Conservation (phyloP, 345 rosid genomes). For the Aegle marmelos region DNA sequence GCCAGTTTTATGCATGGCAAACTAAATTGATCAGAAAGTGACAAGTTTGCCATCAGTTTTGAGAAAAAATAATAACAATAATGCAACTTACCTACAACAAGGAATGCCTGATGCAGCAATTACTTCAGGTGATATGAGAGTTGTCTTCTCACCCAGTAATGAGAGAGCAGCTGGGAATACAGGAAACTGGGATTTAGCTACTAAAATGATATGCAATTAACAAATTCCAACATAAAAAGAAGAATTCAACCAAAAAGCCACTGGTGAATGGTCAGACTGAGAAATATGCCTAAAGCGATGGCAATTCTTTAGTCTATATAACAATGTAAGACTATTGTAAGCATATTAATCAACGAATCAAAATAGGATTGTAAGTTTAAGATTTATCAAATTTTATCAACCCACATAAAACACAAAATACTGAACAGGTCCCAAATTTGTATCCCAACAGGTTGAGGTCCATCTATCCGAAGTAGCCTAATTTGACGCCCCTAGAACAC, state of each 20-base stretch:
- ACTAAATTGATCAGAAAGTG: not conserved
- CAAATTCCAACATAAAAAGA: not conserved
- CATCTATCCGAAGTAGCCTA: not conserved
- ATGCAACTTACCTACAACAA: conserved; percentile 78
- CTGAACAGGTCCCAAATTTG: not conserved
- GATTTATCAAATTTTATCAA: not conserved
- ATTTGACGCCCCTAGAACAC: not conserved
- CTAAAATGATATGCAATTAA: conserved; percentile 2
- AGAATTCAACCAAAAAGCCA: not conserved
- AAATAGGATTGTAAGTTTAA: not conserved
- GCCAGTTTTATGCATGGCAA: conserved; percentile 8
- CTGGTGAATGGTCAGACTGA: not conserved
- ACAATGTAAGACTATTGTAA: not conserved
- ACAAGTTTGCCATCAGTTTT: not conserved
- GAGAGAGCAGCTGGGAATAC: conserved; percentile 71
- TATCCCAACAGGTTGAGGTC: not conserved
- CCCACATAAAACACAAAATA: not conserved
- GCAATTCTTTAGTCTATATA: not conserved
- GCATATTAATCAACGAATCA: not conserved
- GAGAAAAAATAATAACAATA: conserved; percentile 6
- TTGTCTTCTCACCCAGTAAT: conserved; percentile 95
- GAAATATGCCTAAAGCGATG: not conserved
- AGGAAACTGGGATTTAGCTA: conserved; percentile 23
- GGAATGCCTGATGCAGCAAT: conserved; percentile 84
- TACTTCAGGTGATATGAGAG: conserved; percentile 88